Conservation (phyloP, 345 rosid genomes). For the Adansonia digitata region DNA sequence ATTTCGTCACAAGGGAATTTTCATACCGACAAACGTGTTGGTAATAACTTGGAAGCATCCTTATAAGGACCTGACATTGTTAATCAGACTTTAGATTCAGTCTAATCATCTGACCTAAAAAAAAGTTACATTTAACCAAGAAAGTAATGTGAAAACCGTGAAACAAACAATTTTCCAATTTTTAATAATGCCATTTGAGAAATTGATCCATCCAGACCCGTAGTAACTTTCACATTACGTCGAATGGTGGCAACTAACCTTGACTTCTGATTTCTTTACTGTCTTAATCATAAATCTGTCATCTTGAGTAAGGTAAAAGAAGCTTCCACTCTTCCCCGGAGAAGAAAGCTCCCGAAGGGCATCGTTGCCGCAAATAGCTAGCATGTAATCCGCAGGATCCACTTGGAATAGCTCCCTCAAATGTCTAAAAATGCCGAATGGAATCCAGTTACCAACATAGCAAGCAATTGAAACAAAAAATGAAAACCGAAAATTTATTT, state of each 20-base stretch:
- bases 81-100: conserved; percentile 19
- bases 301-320: no score
- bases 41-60: conserved; percentile 88
- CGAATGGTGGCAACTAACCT: conserved; percentile 54
- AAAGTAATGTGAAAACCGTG: conserved; percentile 16
- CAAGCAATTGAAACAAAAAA: background rate
- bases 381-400: conserved; percentile 93
- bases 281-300: no score
- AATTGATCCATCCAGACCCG: background rate
- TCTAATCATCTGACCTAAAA: background rate
- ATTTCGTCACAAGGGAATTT: conserved; percentile 80
- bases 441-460: conserved; percentile 11
- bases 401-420: conserved; percentile 79
- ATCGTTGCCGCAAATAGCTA: conserved; percentile 87
- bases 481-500: background rate
- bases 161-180: conserved; percentile 12
- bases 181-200: background rate
- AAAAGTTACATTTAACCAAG: background rate
- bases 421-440: conserved; percentile 38
- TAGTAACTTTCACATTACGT: conserved; percentile 12
- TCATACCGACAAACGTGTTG: conserved; percentile 65
- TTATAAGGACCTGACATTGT: conserved; percentile 62
- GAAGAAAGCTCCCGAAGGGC: conserved; percentile 94
- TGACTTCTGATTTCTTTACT: conserved; percentile 96
- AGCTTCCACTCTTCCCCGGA: conserved; percentile 97